Evolutionary conservation across 163 green algal species (phyloP), one percentile per base, ranked within the genome.

Genomic region (Chlamydomonas reinhardtii): DNA sequence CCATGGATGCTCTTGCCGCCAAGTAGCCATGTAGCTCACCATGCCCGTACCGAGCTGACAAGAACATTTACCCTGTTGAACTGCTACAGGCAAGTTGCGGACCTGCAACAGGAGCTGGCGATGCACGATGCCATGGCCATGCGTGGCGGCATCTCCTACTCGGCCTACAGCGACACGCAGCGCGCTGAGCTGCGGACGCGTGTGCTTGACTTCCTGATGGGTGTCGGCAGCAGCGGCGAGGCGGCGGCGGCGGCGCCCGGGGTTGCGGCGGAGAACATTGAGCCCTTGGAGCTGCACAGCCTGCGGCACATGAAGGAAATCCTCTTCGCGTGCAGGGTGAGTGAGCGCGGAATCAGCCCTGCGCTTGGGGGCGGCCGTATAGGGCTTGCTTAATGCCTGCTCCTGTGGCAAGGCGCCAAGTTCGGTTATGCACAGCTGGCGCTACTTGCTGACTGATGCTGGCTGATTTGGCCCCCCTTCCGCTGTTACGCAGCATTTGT

Each of bases 71-170:
- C 8, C 8, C 39, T 8, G 39, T 48, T 5, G 39, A 8, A n/a
- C n/a, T n/a, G n/a, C n/a, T 82, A 61, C 88, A 95, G 92, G 52
- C 91, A 96, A 71, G 88, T 96, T 4, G 52, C 62, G 25, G 93
- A 96, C 25, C 91, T 96, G 81, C 90, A 95, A 78, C 86, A 94
- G 74, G 92, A 96, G 91, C 86, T 95, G 19, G 90, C 92, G 2
- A 92, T 95, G 90, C 91, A 93, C 74, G 85, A 96, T 70, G 75
- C 88, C 64, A 90, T 95, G 83, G 74, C 78, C 25, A 75, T 59
- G 56, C 86, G 88, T 17, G 85, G 74, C 66, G 81, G 70, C 52
- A 82, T 92, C 27, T 35, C 61, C 37, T 94, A 95, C 82, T 89
- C 29, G 0, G 86, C 89, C 20, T 95, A 94, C 82, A 90, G 56